Base-by-base conservation (phyloP, 2,329 filamentous ascomycete species). In the Aureobasidium uvarum region DNA sequence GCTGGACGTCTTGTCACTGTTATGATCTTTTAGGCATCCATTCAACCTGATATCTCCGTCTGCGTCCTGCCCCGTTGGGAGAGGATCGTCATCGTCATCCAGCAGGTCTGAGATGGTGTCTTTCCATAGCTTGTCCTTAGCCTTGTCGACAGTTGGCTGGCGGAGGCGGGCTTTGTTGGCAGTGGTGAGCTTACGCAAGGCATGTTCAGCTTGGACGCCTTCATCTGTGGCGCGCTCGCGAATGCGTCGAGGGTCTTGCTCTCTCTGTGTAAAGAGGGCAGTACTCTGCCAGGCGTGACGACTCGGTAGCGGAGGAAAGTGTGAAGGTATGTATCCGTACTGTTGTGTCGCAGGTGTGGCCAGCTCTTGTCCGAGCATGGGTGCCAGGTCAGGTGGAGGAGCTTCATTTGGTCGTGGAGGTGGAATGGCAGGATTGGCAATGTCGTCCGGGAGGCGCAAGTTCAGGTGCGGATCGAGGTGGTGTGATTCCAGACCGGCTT, bases 141-240 rank as follows among this genome's bases (percentile, higher is more conserved):
- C 71, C 67, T 74, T 68, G 62, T 67, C 48, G 52, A 52, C 43
- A 25, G 55, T 20, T 6, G 28, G 16, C 20, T 64, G 36, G 25
- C 62, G 62, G 11, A 46, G 56, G 6, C 65, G 56, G 11, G 67
- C 54, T 60, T 77, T 64, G 58, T 64, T 64, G 38, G 78, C 79
- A 1, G 77, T 77, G 68, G 81, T 81, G 31, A 89, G 77, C 71
- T 85, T 87, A 56, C 86, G 79, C 68, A 89, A 74, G 23, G 86
- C 86, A 70, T 88, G 84, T 73, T 89, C 87, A 8, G 86, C 87
- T 67, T 86, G 74, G 52, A 87, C 81, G 16, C 86, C 86, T 72
- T 89, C 87, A 71, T 88, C 82, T 3, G 86, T 88, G 5, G 86
- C 86, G 66, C 82, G 81, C 71, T 89, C 87, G 43, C 85, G 77